These are phyloP conservation scores for Furcasterigmium sp. DNA, from an alignment of 2,329 filamentous ascomycete genomes.

Conservation along the genomic window DNA sequence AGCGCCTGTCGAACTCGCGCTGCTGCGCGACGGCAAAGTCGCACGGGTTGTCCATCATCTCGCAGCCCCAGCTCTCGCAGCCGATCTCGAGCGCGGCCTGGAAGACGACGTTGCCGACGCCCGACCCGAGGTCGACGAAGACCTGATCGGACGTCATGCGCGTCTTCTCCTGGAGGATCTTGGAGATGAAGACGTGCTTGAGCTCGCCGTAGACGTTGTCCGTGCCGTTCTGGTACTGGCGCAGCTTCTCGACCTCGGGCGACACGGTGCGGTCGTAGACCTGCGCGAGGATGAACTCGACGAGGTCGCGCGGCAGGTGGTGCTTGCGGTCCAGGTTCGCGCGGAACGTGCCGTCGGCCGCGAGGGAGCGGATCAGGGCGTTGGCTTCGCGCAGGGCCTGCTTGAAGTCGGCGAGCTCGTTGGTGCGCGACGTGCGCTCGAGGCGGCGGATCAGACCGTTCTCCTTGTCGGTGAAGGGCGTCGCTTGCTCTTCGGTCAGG, in stretches of 20 bases:
- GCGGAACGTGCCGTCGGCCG: conserved; percentile 66
- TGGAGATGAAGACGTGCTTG: conserved; percentile 75
- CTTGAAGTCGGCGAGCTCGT: conserved; percentile 63
- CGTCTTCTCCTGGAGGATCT: conserved; percentile 72
- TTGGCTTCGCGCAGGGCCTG: conserved; percentile 75
- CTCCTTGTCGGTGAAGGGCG: conserved; percentile 64
- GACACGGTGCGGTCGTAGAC: conserved; percentile 91
- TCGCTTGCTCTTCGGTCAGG: conserved; percentile 63
- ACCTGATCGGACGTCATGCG: conserved; percentile 76
- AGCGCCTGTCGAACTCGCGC: conserved; percentile 78
- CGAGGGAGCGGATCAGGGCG: conserved; percentile 56
- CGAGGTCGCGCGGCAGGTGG: conserved; percentile 64
- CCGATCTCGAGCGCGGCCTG: conserved; percentile 91
- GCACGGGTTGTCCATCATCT: conserved; percentile 90
- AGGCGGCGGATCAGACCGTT: conserved; percentile 72
- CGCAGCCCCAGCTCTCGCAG: conserved; percentile 92
- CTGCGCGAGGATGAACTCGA: conserved; percentile 78
- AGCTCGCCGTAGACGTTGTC: conserved; percentile 96
- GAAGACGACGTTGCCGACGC: conserved; percentile 91
- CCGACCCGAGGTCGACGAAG: conserved; percentile 92
- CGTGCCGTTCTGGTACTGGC: conserved; percentile 82
- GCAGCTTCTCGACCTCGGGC: conserved; percentile 76
- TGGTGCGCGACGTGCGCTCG: conserved; percentile 65
- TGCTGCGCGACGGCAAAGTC: conserved; percentile 75
- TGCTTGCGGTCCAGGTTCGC: conserved; percentile 66